phyloP scores from a whole-genome alignment of 768 basidiomycete genomes.

The Grammothele lineata region DNA sequence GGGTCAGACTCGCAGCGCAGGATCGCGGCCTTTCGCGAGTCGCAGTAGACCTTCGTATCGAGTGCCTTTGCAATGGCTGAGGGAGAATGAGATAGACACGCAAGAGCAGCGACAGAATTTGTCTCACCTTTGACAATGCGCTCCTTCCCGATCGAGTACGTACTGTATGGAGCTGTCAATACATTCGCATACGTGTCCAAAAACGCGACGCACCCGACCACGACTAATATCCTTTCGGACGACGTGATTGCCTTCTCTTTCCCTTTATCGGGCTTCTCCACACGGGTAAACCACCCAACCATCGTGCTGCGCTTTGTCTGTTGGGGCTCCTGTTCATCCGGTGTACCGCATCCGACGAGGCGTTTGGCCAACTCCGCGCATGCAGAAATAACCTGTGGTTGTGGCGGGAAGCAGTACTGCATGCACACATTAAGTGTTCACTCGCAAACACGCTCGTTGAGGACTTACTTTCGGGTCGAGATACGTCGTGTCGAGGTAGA shows the following conservation, averaged over 20 bases:
- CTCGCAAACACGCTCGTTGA: background rate
- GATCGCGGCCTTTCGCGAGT: constrained; percentile 76
- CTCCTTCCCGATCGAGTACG: constrained; percentile 97
- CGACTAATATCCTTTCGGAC: constrained; percentile 45
- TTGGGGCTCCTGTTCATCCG: constrained; percentile 23
- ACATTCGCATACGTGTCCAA: background rate
- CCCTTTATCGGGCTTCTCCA: constrained; percentile 19
- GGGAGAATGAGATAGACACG: background rate
- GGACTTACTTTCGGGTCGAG: constrained; percentile 70
- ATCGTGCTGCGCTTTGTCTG: constrained; percentile 32
- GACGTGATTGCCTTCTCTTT: constrained; percentile 30
- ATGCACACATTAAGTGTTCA: background rate
- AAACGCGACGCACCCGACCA: constrained; percentile 58
- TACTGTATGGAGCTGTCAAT: constrained; percentile 41
- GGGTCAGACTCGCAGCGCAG: constrained; percentile 81
- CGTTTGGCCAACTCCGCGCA: constrained; percentile 79
- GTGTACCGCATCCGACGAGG: constrained; percentile 41
- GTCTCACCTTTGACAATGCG: constrained; percentile 86
- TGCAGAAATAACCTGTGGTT: constrained; percentile 89
- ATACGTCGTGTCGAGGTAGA: constrained; percentile 97
- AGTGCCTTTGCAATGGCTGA: constrained; percentile 83
- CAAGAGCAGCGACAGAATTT: too few species aligned
- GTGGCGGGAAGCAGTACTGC: constrained; percentile 92
- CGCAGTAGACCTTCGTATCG: constrained; percentile 83
- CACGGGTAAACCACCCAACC: constrained; percentile 45